Evolutionary conservation across 495 filamentous ascomycete genomes (phyloP).

Genomic region (Podospora didyma): DNA sequence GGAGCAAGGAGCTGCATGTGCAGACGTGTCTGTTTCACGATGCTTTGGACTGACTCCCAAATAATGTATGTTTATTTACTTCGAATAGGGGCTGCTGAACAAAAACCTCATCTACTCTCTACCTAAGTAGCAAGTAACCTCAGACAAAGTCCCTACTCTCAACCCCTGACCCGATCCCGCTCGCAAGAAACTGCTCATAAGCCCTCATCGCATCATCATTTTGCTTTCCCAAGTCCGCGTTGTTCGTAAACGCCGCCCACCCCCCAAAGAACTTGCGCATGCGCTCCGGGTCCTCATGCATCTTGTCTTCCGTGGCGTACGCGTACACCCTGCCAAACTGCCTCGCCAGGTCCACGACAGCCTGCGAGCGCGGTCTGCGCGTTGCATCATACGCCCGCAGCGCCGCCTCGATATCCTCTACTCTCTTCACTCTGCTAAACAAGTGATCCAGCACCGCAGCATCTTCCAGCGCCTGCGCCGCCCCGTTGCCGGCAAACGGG

Average conservation of each 20-base stretch:
- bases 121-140: too few species aligned
- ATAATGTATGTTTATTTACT: too few species aligned
- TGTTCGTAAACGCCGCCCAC: constrained; percentile 30
- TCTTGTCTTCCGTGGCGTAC: constrained; percentile 22
- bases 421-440: constrained; percentile 17
- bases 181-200: background rate
- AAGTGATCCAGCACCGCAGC: constrained; percentile 40
- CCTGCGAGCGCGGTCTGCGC: constrained; percentile 29
- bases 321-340: constrained; percentile 33
- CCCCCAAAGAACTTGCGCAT: constrained; percentile 25
- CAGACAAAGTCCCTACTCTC: too few species aligned
- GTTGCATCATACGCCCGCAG: constrained; percentile 25
- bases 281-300: constrained; percentile 31
- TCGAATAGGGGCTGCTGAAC: too few species aligned
- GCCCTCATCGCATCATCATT: constrained; percentile 19
- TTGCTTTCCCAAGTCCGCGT: constrained; percentile 28
- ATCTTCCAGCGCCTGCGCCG: constrained; percentile 60
- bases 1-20: too few species aligned
- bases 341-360: constrained; percentile 27
- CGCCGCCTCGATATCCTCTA: constrained; percentile 17
- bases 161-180: too few species aligned
- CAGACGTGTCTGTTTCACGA: too few species aligned
- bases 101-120: too few species aligned
- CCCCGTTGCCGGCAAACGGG: constrained; percentile 55
- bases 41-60: too few species aligned